Evolutionary conservation across 352 stramenopile genomes (phyloP), one percentile per base, ranked within the genome.

Genomic region (Phytophthora cryptogea): DNA sequence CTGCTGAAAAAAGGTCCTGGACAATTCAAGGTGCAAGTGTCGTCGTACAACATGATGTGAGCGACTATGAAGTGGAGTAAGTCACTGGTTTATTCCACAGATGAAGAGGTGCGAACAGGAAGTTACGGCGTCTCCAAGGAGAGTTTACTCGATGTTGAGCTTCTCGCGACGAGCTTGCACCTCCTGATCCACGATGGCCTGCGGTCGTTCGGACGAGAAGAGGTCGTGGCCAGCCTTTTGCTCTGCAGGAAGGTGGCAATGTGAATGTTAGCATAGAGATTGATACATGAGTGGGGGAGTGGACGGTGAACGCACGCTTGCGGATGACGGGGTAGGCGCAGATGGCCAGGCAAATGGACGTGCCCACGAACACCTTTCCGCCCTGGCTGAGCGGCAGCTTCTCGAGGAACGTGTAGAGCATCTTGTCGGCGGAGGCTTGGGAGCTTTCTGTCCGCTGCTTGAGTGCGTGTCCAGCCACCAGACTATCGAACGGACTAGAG

Each of bases 131-230:
- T 8, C 11, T 11, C 6, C 14, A 5, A 5, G 23, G 40, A 20
- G 13, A 16, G n/a, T 66, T 51, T 86, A 72, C 74, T 88, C 69
- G 50, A 74, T 74, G 44, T 78, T 74, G 17, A 92, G 75, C 74
- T 88, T 76, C 36, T 84, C 83, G 41, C 83, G 80, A 48, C 83
- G 81, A 17, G 78, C 72, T 57, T 92, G 51, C 35, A 83, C 45
- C 61, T 94, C 83, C 48, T 75, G 70, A 41, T 94, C 80, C 63
- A 88, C 78, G 26, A 94, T 79, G 6, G 82, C 83, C 61, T 92
- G 83, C 33, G 86, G 86, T 70, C 86, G 84, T 60, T 94, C 86
- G 36, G 83, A 90, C 36, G 86, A 94, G 58, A 93, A 93, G 36
- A 92, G 75, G 50, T 93, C 86, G 80, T 93, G 83, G 39, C 83